Evolutionary conservation across 495 filamentous ascomycete genomes (phyloP).

Genomic region (Halenospora varia): DNA sequence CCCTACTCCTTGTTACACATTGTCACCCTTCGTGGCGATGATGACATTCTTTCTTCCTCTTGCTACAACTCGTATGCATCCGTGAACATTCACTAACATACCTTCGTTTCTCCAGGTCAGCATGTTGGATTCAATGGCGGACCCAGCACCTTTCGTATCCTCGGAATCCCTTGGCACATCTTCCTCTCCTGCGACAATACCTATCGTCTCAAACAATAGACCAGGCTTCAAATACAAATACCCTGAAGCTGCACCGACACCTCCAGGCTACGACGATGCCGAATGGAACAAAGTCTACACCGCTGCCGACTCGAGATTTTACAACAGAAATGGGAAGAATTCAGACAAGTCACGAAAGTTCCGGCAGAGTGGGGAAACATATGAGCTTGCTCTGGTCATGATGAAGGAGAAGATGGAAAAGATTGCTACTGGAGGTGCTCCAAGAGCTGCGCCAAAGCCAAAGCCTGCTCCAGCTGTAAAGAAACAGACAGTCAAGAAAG

Average conservation of each 20-base stretch:
- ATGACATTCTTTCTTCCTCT: no score
- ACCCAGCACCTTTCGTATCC: not conserved
- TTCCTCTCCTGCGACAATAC: not conserved
- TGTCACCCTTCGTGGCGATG: no score
- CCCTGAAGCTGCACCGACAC: slow-evolving; percentile 20
- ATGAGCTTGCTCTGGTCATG: slow-evolving; percentile 13
- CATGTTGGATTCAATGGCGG: not conserved
- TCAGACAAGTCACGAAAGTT: slow-evolving; percentile 14
- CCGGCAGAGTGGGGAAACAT: slow-evolving; percentile 18
- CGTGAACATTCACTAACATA: no score
- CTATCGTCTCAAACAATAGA: slow-evolving; percentile 9
- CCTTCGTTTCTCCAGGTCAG: no score
- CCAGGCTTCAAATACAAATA: slow-evolving; percentile 23
- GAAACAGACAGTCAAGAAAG: slow-evolving; percentile 4
- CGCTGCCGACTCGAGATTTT: slow-evolving; percentile 21
- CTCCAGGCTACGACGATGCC: slow-evolving; percentile 18
- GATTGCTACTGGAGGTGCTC: not conserved
- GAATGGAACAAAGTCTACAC: slow-evolving; percentile 24
- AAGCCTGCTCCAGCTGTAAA: not conserved
- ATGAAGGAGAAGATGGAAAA: slow-evolving; percentile 17
- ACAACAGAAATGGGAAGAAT: slow-evolving; percentile 20
- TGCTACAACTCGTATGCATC: no score
- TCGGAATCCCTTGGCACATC: not conserved
- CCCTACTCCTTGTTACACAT: no score
- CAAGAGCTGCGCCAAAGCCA: slow-evolving; percentile 11